phyloP scores from a whole-genome alignment of 345 rosid species.

The Physaria fendleri region DNA sequence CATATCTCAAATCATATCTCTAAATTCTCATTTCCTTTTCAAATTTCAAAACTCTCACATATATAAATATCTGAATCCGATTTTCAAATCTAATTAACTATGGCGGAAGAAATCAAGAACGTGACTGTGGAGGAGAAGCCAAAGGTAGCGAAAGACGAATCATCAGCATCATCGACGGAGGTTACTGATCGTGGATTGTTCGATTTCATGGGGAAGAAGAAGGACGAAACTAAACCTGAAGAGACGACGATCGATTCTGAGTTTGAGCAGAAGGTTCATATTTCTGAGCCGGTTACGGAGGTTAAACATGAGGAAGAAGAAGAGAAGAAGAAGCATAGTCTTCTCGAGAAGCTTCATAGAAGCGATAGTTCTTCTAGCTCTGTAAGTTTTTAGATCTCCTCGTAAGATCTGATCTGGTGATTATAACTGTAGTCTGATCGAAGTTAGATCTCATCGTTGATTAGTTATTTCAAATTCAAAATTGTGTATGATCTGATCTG shows the following conservation, averaged over 20 bases:
- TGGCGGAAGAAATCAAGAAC: slow-evolving; percentile 55
- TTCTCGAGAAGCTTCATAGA: slow-evolving; percentile 68
- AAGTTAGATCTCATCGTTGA: background rate
- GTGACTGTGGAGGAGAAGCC: slow-evolving; percentile 39
- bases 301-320: slow-evolving; percentile 31
- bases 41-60: background rate
- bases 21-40: background rate
- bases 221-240: slow-evolving; percentile 52
- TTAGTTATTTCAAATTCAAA: too few relatives aligned
- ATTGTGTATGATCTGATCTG: too few relatives aligned
- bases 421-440: too few relatives aligned
- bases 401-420: too few relatives aligned
- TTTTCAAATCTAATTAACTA: background rate
- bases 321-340: slow-evolving; percentile 43
- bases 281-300: slow-evolving; percentile 38
- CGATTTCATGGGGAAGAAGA: slow-evolving; percentile 72
- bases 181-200: slow-evolving; percentile 67
- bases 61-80: background rate
- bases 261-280: slow-evolving; percentile 59
- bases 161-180: slow-evolving; percentile 36
- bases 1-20: background rate
- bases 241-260: slow-evolving; percentile 48
- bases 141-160: slow-evolving; percentile 17
- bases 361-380: slow-evolving; percentile 81
- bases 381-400: too few relatives aligned